Evolutionary conservation across 192 early-diverging fungal genomes (phyloP), one percentile per base, ranked within the genome.

Genomic region (Coemansia sp.): DNA sequence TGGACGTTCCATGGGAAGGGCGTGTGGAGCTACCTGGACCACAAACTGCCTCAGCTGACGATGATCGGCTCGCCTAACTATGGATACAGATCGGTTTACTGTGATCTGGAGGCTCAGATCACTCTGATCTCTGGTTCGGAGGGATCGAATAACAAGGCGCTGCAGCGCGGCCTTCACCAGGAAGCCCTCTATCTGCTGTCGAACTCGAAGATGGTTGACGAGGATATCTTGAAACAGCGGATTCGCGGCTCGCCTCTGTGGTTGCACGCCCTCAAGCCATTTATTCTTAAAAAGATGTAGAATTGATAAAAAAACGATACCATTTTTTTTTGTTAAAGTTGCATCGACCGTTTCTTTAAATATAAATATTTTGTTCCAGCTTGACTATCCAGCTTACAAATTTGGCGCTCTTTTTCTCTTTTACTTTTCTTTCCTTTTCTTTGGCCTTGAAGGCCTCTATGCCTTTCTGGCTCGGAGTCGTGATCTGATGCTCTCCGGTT

Each of bases 1-100:
- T 99, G 97, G 95, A 99, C 97, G 1, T 99, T 87, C 69, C 97
- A 99, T 68, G 93, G 90, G 3, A 99, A 99, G 87, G 91, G 93
- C 16, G 60, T 95, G 3, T 95, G 92, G 93, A 81, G 87, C 48
- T 84, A 84, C 56, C 67, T 85, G 24, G 74, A 81, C 34, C 60
- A 79, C 11, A 77, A 87, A 36, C 59, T 81, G 27, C 91, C 92
- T 30, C 67, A 81, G 24, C 46, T 94, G 69, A 93, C 94, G 1
- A 87, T 93, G 63, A 86, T 97, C 58, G 95, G 95, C 10, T 96
- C 94, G 3, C 88, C 93, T 7, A 99, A 98, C 71, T 95, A 92
- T 82, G 94, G 93, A 0, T 87, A 94, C 67, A 81, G 94, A 47
- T 96, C 93, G 1, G 83, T 90, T n/a, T 83, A 89, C n/a, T 83